These are phyloP conservation scores for Allium fistulosum DNA, from an alignment of 106 monocot species.

Conservation along the genomic window DNA sequence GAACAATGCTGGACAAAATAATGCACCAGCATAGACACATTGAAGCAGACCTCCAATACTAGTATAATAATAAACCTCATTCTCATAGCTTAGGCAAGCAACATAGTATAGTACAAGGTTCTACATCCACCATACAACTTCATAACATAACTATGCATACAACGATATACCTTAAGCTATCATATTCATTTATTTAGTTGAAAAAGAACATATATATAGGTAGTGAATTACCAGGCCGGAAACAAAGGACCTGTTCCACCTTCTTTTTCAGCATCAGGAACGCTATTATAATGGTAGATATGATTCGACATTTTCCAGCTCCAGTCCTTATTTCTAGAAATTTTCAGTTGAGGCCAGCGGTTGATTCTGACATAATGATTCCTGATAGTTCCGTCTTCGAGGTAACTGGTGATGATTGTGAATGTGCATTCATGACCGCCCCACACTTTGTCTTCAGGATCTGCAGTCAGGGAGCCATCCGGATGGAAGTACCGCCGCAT, in stretches of 20 bases:
- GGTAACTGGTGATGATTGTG: slow-evolving; percentile 58
- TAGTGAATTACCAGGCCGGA: slow-evolving; percentile 45
- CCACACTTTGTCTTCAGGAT: slow-evolving; percentile 52
- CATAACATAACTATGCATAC: no score
- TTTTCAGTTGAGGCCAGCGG: slow-evolving; percentile 44
- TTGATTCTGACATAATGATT: slow-evolving; percentile 74
- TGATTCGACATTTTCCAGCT: slow-evolving; percentile 65
- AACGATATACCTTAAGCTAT: no score
- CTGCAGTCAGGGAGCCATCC: slow-evolving; percentile 62
- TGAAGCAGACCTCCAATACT: no score
- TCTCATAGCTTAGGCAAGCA: no score
- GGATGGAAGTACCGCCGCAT: slow-evolving; percentile 70
- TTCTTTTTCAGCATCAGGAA: slow-evolving; percentile 53
- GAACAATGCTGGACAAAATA: no score
- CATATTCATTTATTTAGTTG: no score
- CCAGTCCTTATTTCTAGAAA: slow-evolving; percentile 66
- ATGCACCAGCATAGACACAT: no score
- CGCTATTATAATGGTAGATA: slow-evolving; percentile 42
- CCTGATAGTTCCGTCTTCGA: slow-evolving; percentile 44
- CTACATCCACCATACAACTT: no score
- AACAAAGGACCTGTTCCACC: slow-evolving; percentile 64
- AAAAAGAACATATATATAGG: no score
- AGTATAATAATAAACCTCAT: no score
- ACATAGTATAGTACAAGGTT: no score
- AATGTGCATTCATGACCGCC: slow-evolving; percentile 72